phyloP scores from a whole-genome alignment of 139 green algal species.

The Edaphochlamys debaryana region DNA sequence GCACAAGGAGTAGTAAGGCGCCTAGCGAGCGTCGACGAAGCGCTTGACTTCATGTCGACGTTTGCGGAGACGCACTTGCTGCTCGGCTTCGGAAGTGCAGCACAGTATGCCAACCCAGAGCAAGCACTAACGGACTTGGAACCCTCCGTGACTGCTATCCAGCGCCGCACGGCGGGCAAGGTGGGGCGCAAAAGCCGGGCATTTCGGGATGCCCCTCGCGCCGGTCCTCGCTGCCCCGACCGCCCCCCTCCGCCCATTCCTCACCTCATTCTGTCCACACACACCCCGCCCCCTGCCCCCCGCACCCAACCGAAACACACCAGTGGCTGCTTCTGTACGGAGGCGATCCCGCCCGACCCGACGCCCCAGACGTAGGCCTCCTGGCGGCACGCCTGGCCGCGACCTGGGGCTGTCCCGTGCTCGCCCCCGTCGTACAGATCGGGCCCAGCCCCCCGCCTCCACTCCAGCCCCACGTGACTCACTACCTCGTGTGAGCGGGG shows the following conservation, averaged over 20 bases:
- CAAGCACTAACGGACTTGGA: neutral
- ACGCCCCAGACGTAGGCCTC: neutral
- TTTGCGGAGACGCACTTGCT: neutral
- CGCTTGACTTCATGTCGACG: neutral
- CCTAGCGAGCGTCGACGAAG: too few relatives aligned
- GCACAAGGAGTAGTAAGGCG: too few relatives aligned
- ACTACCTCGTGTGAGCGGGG: neutral
- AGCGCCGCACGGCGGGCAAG: neutral
- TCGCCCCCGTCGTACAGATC: neutral
- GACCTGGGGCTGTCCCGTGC: neutral
- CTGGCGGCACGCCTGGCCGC: neutral
- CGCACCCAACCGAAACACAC: too few relatives aligned
- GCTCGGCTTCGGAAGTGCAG: neutral
- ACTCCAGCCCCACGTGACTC: neutral
- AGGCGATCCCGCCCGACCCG: neutral
- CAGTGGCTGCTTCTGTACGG: neutral
- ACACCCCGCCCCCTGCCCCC: too few relatives aligned
- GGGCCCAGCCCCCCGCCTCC: neutral
- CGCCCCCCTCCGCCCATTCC: too few relatives aligned
- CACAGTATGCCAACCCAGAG: neutral
- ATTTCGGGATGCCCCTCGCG: neutral
- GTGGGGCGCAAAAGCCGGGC: neutral
- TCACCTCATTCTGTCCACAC: neutral
- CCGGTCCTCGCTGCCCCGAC: neutral
- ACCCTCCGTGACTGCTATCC: neutral